These are phyloP conservation scores for Acmispon strigosus DNA, from an alignment of 306 rosid genomes.

Conservation along the genomic window DNA sequence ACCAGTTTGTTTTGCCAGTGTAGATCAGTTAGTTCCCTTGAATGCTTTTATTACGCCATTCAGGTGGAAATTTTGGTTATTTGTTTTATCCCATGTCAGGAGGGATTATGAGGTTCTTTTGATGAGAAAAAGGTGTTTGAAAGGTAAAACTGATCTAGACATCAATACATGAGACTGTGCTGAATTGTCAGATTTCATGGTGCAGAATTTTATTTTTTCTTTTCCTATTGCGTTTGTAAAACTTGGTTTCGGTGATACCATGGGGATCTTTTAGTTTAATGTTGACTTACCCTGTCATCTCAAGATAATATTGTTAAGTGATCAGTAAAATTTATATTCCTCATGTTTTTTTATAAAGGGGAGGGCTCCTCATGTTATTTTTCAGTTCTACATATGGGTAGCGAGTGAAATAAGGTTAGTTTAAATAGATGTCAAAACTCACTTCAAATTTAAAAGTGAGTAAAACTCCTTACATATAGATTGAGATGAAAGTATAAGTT, in stretches of 20 bases:
- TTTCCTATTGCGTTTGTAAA: background rate
- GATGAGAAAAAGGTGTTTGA: conserved; percentile 14
- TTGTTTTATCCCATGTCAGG: conserved; percentile 26
- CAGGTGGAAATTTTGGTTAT: conserved; percentile 56
- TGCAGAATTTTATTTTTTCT: background rate
- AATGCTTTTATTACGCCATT: conserved; percentile 59
- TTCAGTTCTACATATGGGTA: no score
- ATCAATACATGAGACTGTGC: background rate
- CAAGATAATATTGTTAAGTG: no score
- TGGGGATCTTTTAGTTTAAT: background rate
- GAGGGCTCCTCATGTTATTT: no score
- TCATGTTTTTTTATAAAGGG: no score
- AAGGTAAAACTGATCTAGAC: conserved; percentile 13
- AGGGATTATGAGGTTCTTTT: conserved; percentile 30
- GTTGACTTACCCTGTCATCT: no score
- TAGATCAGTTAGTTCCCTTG: conserved; percentile 44
- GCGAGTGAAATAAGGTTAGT: no score
- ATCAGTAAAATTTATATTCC: no score
- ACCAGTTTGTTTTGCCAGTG: conserved; percentile 35
- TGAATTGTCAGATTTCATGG: background rate
- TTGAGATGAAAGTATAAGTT: no score
- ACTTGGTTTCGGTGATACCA: background rate
- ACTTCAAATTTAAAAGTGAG: no score
- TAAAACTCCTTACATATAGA: no score
- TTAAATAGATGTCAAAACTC: no score